Evolutionary conservation across 768 basidiomycete genomes (phyloP), one percentile per base, ranked within the genome.

Genomic region (Amyloporia xantha): DNA sequence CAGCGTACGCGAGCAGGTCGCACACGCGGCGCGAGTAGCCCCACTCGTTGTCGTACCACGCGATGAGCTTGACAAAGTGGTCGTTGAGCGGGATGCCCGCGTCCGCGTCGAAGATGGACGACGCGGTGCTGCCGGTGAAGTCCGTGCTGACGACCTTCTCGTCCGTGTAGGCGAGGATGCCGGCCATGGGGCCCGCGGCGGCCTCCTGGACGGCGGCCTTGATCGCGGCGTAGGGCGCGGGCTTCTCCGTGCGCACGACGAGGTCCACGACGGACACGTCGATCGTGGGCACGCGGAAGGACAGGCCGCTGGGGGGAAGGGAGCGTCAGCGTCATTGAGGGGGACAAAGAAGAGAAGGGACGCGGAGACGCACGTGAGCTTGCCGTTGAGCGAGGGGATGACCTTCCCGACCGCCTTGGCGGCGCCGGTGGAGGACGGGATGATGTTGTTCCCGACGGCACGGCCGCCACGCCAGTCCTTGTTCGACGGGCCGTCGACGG

Each of bases 371-470:
- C 65, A 90, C 87, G 93, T 98, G 64, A 99, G 84, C 76, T 97
- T 98, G 73, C 95, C 95, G 72, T 97, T 96, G 59, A 99, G 80
- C 44, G 71, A 67, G 52, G 95, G 95, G 67, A 98, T 97, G 70
- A 99, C 93, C 77, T 96, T 95, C 62, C 93, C 93, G 65, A 95
- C 92, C 55, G 93, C 93, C 82, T 98, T 99, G 68, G 95, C 95
- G 56, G 95, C 95, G 72, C 95, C 95, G 58, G 95, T 97, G 59
- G 94, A 95, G 20, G 94, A 96, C 43, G 95, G 95, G 66, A 99
- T 99, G 74, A 99, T 97, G 82, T 99, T 99, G 76, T 87, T 88
- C 71, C 84, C 86, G 57, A 94, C 92, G 62, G 84, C 83, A 72
- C 95, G 95, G 56, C 92, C 92, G 65, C 92, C 92, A 67, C 92